Percentiles rank a stretch among this genome's conserved stretches.
Conservation (phyloP, 495 filamentous ascomycete genomes). For the Cetradonia linearis region DNA sequence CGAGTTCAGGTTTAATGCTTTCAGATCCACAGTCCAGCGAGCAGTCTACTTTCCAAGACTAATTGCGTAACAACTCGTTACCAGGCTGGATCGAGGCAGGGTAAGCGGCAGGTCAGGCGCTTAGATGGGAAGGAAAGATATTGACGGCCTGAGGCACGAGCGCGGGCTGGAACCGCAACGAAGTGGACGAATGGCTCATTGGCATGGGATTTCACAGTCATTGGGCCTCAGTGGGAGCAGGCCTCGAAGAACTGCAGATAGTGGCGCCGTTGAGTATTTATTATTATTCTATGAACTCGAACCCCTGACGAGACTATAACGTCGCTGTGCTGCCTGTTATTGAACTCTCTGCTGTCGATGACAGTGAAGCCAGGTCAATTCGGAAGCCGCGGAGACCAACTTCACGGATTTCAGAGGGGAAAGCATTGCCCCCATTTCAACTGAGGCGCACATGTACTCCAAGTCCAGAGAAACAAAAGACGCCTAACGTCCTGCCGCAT, state of each 20-base stretch:
- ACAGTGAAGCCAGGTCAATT: neutral
- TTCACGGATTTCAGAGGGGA: neutral
- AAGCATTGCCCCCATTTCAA: neutral
- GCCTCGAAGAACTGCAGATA: slow-evolving; percentile 2
- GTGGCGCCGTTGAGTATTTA: neutral
- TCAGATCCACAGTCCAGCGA: slow-evolving; percentile 34
- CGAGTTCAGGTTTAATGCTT: slow-evolving; percentile 52
- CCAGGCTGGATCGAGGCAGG: neutral
- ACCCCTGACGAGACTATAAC: neutral
- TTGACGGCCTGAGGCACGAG: neutral
- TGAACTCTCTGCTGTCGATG: neutral
- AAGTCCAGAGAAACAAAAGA: neutral
- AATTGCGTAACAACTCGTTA: too few relatives aligned
- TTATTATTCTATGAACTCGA: neutral
- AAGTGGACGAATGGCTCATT: slow-evolving; percentile 3
- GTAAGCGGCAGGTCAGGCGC: neutral
- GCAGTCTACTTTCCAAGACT: slow-evolving; percentile 13
- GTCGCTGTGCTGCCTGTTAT: neutral
- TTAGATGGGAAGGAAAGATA: neutral
- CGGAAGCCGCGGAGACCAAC: neutral
- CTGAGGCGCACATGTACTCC: neutral
- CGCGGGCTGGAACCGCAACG: neutral
- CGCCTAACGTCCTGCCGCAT: neutral
- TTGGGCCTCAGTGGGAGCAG: neutral
- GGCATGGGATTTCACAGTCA: neutral